Evolutionary conservation across 2,329 filamentous ascomycete species (phyloP), one percentile per base, ranked within the genome.

Genomic region (Beauveria sp.): DNA sequence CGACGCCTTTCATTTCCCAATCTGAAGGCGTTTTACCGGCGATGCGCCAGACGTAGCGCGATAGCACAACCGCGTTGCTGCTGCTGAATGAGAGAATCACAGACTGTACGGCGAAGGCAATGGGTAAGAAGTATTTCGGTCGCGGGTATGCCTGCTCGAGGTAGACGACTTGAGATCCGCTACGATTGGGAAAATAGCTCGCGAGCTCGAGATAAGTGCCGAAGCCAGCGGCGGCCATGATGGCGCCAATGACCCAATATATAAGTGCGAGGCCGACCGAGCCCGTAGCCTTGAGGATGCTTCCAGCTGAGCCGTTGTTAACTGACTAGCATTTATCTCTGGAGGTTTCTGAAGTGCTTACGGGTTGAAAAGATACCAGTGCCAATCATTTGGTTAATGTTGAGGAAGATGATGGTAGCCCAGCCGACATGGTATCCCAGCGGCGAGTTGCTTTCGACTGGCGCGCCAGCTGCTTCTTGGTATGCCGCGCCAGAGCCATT

Each of bases 1-100:
- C 87, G 3, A 89, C 81, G 1, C 86, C 88, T 68, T 89, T 89
- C 58, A 83, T 70, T 67, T 89, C 76, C 88, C 87, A 90, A n/a
- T 76, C 73, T 0, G 80, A 80, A 0, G 83, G 80, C 0, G 70
- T 72, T 0, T 75, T 69, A 0, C 78, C 82, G 1, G 75, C 79
- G 49, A 86, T 83, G 9, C 79, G 77, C 71, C 83, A 90, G 0
- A 89, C 69, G 65, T 90, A 90, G 45, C 81, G 75, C 0, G 87
- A 82, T 28, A 88, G 70, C 0, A 89, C 85, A 46, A 89, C 82
- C 0, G 85, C 79, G 69, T 89, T 89, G 46, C 84, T 83, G 65
- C 84, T 87, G 65, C 82, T 84, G 65, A 89, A 89, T 0, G 86
- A 88, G 3, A 89, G 73, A 1, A 87, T 70, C 1, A 89, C 83